A percentile compares a stretch with the other conserved stretches of the same genome.
Evolutionary conservation across 345 rosid species (phyloP).

Genomic region (Hevea brasiliensis): DNA sequence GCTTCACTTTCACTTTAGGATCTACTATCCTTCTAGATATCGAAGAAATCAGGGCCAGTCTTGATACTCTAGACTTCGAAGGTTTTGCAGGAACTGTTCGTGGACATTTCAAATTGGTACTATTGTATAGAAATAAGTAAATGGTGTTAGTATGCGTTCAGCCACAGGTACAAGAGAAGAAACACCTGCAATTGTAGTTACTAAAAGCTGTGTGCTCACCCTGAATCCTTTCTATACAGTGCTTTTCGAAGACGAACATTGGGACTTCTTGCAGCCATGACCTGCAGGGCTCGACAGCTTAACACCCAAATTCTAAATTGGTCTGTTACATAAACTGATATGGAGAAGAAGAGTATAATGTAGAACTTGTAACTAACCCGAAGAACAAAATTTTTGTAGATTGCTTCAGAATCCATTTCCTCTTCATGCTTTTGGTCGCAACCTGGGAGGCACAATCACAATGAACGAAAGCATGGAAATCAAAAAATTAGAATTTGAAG

Average conservation of each 20-base stretch:
- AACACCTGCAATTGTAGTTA: neutral
- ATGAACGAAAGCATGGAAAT: neutral
- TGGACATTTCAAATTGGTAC: slow-evolving; percentile 60
- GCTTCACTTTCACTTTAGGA: slow-evolving; percentile 40
- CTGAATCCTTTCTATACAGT: slow-evolving; percentile 44
- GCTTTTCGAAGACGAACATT: slow-evolving; percentile 64
- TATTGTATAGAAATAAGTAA: slow-evolving; percentile 19
- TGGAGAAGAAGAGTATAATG: neutral
- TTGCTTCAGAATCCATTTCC: slow-evolving; percentile 78
- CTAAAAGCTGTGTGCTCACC: slow-evolving; percentile 32
- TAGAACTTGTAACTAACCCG: slow-evolving; percentile 52
- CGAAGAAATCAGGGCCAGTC: slow-evolving; percentile 72
- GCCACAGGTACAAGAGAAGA: neutral
- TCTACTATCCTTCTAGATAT: slow-evolving; percentile 54
- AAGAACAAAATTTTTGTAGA: slow-evolving; percentile 80
- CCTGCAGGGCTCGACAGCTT: slow-evolving; percentile 43
- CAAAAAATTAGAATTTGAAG: neutral
- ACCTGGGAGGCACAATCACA: slow-evolving; percentile 46
- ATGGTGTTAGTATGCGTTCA: neutral
- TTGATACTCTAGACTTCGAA: slow-evolving; percentile 59
- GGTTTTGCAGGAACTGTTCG: slow-evolving; percentile 81
- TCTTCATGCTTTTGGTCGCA: slow-evolving; percentile 96
- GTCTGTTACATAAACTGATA: neutral
- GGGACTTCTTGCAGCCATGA: slow-evolving; percentile 98
- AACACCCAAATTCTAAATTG: slow-evolving; percentile 7